These are phyloP conservation scores for Adansonia digitata DNA, from an alignment of 345 rosid genomes.

Conservation along the genomic window DNA sequence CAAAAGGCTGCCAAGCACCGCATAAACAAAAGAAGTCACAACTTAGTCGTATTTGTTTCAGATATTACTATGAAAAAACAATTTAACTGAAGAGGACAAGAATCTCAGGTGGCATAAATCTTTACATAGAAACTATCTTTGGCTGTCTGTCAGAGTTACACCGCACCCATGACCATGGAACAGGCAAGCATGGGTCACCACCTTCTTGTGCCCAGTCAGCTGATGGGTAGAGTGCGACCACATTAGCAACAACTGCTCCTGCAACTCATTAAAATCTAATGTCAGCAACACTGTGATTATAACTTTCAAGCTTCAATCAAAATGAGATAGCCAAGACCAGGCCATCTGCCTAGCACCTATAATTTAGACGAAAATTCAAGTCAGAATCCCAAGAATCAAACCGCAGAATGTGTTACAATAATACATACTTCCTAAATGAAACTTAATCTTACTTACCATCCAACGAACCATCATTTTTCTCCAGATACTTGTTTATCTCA, in stretches of 20 bases:
- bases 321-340: neutral
- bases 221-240: slow-evolving; percentile 45
- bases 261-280: slow-evolving; percentile 30
- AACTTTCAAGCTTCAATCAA: neutral
- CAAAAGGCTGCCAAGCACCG: slow-evolving; percentile 47
- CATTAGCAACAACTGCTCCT: slow-evolving; percentile 54
- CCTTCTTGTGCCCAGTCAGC: slow-evolving; percentile 92
- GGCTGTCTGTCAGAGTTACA: slow-evolving; percentile 71
- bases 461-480: slow-evolving; percentile 64
- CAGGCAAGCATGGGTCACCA: slow-evolving; percentile 86
- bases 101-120: slow-evolving; percentile 23
- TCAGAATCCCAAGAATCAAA: slow-evolving; percentile 1
- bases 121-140: slow-evolving; percentile 60
- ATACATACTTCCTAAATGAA: neutral
- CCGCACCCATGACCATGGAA: slow-evolving; percentile 89
- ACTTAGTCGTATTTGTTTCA: slow-evolving; percentile 7
- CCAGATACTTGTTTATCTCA: slow-evolving; percentile 73
- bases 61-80: neutral
- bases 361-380: neutral
- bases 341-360: neutral
- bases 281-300: slow-evolving; percentile 9
- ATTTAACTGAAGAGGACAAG: neutral
- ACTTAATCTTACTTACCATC: slow-evolving; percentile 53
- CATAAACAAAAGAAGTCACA: slow-evolving; percentile 8
- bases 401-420: neutral